Conservation (phyloP, 345 rosid species). For the Odontarrhena argentea region DNA sequence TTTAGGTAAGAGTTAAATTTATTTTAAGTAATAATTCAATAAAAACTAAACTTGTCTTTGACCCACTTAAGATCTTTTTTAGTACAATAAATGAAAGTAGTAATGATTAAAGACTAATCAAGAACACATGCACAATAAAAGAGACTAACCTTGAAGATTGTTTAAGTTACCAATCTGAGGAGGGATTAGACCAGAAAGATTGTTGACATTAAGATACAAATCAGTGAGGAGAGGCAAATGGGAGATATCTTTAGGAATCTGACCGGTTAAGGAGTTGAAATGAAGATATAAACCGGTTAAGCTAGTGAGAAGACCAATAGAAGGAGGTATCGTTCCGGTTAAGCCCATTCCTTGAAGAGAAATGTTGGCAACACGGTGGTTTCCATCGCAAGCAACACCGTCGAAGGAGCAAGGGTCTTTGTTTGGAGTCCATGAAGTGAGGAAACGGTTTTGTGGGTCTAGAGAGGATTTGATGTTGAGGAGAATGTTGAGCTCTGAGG, state of each 20-base stretch:
- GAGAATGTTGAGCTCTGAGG: slow-evolving; percentile 64
- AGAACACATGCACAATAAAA: slow-evolving; percentile 33
- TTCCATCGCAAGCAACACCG: slow-evolving; percentile 84
- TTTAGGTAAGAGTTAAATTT: too few species aligned
- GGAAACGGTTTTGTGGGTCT: slow-evolving; percentile 67
- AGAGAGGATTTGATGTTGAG: slow-evolving; percentile 77
- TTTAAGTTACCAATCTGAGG: slow-evolving; percentile 62
- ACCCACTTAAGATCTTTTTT: slow-evolving; percentile 20
- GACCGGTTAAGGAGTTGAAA: slow-evolving; percentile 76
- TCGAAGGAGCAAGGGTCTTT: slow-evolving; percentile 67
- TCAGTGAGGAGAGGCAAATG: slow-evolving; percentile 62
- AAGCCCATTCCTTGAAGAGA: slow-evolving; percentile 94
- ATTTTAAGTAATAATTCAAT: background rate
- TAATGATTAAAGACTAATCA: background rate
- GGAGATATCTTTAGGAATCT: slow-evolving; percentile 75
- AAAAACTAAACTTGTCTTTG: slow-evolving; percentile 24
- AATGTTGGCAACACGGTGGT: slow-evolving; percentile 70
- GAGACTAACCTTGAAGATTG: slow-evolving; percentile 77
- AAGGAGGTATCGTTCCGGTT: slow-evolving; percentile 70
- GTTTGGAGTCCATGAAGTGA: slow-evolving; percentile 69
- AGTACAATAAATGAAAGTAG: slow-evolving; percentile 29
- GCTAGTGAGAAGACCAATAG: slow-evolving; percentile 67
- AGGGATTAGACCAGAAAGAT: slow-evolving; percentile 81
- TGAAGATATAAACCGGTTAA: slow-evolving; percentile 91
- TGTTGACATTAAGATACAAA: slow-evolving; percentile 83